Evolutionary conservation across 257 asterid species (phyloP).

Genomic region (Mitragyna speciosa): DNA sequence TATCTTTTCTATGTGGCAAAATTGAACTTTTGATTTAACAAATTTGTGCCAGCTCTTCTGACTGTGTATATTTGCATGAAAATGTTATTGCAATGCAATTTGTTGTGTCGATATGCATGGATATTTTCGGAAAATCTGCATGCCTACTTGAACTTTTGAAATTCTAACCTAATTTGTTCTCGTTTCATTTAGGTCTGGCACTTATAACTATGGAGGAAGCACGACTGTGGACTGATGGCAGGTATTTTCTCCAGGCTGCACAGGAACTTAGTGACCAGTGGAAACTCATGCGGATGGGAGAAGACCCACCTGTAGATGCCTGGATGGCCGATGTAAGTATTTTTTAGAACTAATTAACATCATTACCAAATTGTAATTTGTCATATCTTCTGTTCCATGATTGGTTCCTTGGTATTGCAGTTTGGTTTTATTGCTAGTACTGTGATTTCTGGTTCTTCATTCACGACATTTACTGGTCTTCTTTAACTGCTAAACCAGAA

Average conservation of each 20-base stretch:
- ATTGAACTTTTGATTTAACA: neutral
- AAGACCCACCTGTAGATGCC: slow-evolving; percentile 71
- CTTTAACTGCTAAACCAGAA: slow-evolving; percentile 45
- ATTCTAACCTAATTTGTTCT: slow-evolving; percentile 1
- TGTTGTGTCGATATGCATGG: neutral
- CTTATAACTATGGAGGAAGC: slow-evolving; percentile 79
- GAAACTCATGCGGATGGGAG: slow-evolving; percentile 96
- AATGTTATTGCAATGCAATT: neutral
- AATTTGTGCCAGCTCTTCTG: neutral
- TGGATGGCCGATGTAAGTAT: slow-evolving; percentile 92
- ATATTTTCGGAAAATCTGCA: neutral
- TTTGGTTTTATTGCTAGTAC: neutral
- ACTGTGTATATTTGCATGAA: neutral
- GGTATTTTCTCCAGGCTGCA: slow-evolving; percentile 90
- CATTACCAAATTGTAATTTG: neutral
- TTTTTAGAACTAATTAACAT: neutral
- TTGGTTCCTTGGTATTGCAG: neutral
- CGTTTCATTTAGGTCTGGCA: slow-evolving; percentile 68
- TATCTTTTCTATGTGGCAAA: neutral
- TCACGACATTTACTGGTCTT: neutral
- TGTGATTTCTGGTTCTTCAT: neutral
- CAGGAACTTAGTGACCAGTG: slow-evolving; percentile 77
- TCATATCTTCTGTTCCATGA: neutral
- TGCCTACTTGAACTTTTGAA: neutral
- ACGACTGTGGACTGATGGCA: slow-evolving; percentile 91